These are phyloP conservation scores for Atkinsonella texensis DNA, from an alignment of 2,329 filamentous ascomycete species.

Conservation along the genomic window DNA sequence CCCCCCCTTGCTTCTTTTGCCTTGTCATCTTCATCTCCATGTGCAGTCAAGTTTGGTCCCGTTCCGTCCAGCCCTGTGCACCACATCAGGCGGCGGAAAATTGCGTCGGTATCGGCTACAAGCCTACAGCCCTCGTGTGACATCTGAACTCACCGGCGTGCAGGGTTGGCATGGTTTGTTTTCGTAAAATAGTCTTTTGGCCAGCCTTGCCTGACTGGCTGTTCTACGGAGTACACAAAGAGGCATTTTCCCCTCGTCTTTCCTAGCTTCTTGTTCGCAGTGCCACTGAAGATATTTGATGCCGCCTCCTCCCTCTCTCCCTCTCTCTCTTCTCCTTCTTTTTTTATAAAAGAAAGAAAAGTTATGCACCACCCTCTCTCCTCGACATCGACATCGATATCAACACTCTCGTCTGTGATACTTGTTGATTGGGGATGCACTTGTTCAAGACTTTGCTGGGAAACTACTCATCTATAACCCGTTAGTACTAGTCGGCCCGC, in stretches of 20 bases:
- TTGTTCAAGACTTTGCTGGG: background rate
- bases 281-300: background rate
- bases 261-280: background rate
- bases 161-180: constrained; percentile 3
- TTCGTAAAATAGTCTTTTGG: background rate
- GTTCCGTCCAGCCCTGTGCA: background rate
- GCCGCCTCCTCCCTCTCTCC: background rate
- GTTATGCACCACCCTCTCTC: too few relatives aligned
- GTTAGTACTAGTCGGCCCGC: too few relatives aligned
- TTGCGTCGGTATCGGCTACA: constrained; percentile 3
- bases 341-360: too few relatives aligned
- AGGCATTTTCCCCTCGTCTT: background rate
- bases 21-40: background rate
- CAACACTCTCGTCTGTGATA: too few relatives aligned
- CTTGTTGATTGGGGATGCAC: too few relatives aligned
- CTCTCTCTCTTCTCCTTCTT: background rate
- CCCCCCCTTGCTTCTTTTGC: background rate
- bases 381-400: too few relatives aligned
- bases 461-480: too few relatives aligned
- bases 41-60: background rate
- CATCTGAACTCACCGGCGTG: constrained; percentile 5
- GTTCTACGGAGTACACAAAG: background rate
- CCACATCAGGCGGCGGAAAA: constrained; percentile 2
- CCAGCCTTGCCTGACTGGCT: constrained; percentile 4
- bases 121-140: constrained; percentile 3